Evolutionary conservation across 1,139 yeast species (phyloP), one percentile per base, ranked within the genome.

Genomic region (Yamadazyma dushanensis): DNA sequence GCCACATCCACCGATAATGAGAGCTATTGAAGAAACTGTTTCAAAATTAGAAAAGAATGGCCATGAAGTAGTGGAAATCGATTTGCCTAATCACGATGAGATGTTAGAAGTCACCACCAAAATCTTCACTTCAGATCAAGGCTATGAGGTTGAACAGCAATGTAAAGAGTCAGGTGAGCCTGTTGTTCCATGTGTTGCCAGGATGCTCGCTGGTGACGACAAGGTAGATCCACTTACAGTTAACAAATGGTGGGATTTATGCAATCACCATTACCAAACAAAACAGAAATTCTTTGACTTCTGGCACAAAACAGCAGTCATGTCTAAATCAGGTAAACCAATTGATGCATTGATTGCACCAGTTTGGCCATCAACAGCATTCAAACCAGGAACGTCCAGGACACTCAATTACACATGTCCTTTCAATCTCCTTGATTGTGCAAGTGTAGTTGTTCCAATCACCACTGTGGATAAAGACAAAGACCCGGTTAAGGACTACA

Each of bases 361-460:
- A 3, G 54, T 56, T 6, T 57, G 59, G 52, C 44, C 53, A 7
- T 40, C 59, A 35, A 43, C 43, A 31, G 51, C 59, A 16, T 63
- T 54, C 54, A 51, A 26, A 46, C 50, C 42, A 20, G 43, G 35
- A 37, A 45, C 23, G 38, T 52, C 33, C 37, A 22, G 32, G 5
- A 21, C 52, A 23, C 51, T 47, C 19, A 41, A 41, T n/a, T 78
- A 76, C 56, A 76, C 83, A 4, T 65, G 70, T 29, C 61, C 74
- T 44, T 72, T 74, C 57, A 80, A 80, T 53, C 61, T 75, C 23
- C 53, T 78, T 31, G 83, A 80, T 49, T 73, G 70, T 50, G 61
- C 79, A 0, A 66, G 76, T 11, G 76, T 78, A 13, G 70, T 76
- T 5, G 49, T 77, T 29, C 85, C 81, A 3, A 77, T 78, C 14